phyloP scores from a whole-genome alignment of 2,329 filamentous ascomycete species.

The Epichloe brachyelytri region DNA sequence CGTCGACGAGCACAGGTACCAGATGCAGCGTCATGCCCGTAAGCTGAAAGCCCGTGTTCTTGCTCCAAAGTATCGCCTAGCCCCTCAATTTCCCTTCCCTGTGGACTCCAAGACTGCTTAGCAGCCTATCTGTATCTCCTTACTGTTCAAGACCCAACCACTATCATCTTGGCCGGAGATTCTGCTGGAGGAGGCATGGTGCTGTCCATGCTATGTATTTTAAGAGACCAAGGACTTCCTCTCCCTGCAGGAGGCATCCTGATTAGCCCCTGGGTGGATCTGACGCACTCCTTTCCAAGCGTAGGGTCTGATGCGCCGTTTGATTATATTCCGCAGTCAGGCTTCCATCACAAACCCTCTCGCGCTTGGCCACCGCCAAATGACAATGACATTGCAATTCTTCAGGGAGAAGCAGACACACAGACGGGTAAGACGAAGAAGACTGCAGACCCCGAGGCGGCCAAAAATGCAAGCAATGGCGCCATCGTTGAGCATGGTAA shows the following conservation, averaged over 20 bases:
- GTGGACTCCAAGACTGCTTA: constrained; percentile 78
- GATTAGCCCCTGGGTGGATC: constrained; percentile 90
- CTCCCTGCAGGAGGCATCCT: constrained; percentile 81
- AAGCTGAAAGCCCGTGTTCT: constrained; percentile 86
- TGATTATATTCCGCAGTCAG: constrained; percentile 80
- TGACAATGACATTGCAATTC: constrained; percentile 52
- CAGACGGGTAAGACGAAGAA: constrained; percentile 15
- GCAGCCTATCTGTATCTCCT: constrained; percentile 79
- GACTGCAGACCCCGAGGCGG: constrained; percentile 6
- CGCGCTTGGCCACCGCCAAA: constrained; percentile 87
- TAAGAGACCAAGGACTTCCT: constrained; percentile 73
- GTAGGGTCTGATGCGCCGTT: constrained; percentile 57
- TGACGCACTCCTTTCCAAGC: constrained; percentile 92
- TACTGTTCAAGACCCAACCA: constrained; percentile 59
- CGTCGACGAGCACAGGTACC: constrained; percentile 93
- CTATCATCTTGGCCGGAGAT: constrained; percentile 81
- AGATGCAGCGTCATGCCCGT: constrained; percentile 88
- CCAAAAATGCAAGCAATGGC: constrained; percentile 19
- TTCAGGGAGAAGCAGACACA: constrained; percentile 38
- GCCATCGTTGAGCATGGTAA: constrained; percentile 20
- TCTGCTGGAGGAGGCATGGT: constrained; percentile 91
- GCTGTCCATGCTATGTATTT: constrained; percentile 60
- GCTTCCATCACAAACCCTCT: constrained; percentile 85
- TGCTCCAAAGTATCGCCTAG: constrained; percentile 73
- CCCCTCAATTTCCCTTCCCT: constrained; percentile 91